These are phyloP conservation scores for Castanea crenata DNA, from an alignment of 306 rosid species.

Conservation along the genomic window DNA sequence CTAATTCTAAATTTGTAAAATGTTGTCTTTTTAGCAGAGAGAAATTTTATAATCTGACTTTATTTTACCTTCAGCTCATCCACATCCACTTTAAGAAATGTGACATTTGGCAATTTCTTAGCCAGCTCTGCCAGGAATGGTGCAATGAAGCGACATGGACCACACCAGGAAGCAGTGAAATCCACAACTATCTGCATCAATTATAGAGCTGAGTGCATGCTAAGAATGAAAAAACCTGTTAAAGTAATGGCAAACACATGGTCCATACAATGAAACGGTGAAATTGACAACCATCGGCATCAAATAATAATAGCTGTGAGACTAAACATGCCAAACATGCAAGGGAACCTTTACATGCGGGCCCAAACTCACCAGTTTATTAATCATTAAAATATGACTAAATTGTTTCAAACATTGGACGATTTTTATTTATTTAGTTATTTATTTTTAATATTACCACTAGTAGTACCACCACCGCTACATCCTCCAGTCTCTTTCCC, in stretches of 20 bases:
- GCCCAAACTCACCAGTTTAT: neutral
- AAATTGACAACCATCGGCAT: conserved; percentile 21
- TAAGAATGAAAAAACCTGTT: neutral
- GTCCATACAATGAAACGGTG: neutral
- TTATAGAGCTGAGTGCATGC: neutral
- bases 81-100: conserved; percentile 82
- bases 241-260: neutral
- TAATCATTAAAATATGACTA: neutral
- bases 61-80: conserved; percentile 75
- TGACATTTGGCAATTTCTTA: conserved; percentile 49
- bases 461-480: no score
- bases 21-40: neutral
- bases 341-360: neutral
- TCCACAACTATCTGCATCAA: conserved; percentile 66
- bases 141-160: conserved; percentile 86
- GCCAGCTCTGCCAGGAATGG: conserved; percentile 81
- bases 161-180: conserved; percentile 98
- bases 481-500: no score
- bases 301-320: neutral
- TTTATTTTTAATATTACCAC: no score
- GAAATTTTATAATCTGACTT: neutral
- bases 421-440: no score
- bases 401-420: no score
- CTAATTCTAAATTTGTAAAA: neutral
- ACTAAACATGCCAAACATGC: neutral